A percentile compares a stretch with the other conserved stretches of the same genome.
Evolutionary conservation across 805 yeast species (phyloP).

Genomic region (Dipodascus albidus): DNA sequence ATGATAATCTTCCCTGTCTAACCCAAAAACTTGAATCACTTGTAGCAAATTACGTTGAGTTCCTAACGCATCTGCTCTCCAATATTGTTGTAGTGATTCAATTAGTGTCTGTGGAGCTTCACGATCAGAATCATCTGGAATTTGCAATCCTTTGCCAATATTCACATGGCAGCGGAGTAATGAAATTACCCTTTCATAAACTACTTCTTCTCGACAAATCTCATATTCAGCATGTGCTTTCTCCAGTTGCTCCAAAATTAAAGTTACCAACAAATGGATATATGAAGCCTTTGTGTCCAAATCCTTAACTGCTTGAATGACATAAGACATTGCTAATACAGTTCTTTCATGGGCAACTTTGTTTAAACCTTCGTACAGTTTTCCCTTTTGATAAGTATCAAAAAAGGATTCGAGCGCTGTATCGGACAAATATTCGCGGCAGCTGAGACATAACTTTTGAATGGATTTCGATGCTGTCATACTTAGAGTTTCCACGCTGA

Average conservation of each 20-base stretch:
- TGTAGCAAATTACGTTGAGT: conserved; percentile 33
- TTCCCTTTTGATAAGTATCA: conserved; percentile 16
- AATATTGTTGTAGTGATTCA: conserved; percentile 9
- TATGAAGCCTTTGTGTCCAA: conserved; percentile 22
- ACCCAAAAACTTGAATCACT: conserved; percentile 33
- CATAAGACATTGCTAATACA: conserved; percentile 23
- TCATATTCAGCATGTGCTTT: conserved; percentile 5
- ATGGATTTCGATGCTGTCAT: conserved; percentile 44
- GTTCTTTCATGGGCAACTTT: conserved; percentile 23
- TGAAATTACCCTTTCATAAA: conserved; percentile 34
- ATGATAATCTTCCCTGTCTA: conserved; percentile 28
- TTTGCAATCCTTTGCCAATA: conserved; percentile 56
- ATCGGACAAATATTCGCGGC: conserved; percentile 15
- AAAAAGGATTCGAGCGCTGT: conserved; percentile 19
- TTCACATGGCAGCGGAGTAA: conserved; percentile 54
- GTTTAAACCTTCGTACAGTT: conserved; percentile 12
- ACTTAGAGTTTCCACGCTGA: conserved; percentile 25
- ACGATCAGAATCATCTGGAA: conserved; percentile 42
- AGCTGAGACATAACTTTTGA: conserved; percentile 30
- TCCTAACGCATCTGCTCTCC: conserved; percentile 20
- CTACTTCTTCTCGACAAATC: conserved; percentile 15
- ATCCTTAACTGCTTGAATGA: conserved; percentile 19
- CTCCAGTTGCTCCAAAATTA: conserved; percentile 10
- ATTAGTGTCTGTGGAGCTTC: conserved; percentile 26
- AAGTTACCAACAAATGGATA: conserved; percentile 24